Percentiles rank a stretch among this genome's conserved stretches.
phyloP scores from a whole-genome alignment of 129 eudicot species.

The Helianthus tuberosus region DNA sequence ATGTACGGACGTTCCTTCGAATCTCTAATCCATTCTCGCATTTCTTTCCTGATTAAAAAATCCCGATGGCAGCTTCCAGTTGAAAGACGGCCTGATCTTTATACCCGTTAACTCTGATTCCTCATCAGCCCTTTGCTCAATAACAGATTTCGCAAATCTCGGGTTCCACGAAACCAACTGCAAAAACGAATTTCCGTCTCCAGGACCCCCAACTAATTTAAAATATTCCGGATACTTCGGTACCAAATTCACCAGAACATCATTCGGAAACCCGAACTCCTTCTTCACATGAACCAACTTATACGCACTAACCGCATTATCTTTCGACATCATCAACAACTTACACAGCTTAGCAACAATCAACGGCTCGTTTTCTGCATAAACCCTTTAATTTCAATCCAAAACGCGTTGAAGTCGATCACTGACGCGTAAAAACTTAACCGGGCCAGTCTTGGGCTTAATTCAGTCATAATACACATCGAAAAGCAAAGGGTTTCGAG shows the following conservation, averaged over 20 bases:
- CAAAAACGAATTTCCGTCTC: slow-evolving; percentile 60
- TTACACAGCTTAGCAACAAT: slow-evolving; percentile 68
- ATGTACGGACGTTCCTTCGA: slow-evolving; percentile 85
- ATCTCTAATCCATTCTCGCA: slow-evolving; percentile 94
- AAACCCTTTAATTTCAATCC: slow-evolving; percentile 54
- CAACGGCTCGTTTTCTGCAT: slow-evolving; percentile 54
- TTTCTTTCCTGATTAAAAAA: slow-evolving; percentile 67
- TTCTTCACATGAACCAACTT: slow-evolving; percentile 75
- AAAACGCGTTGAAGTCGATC: slow-evolving; percentile 44
- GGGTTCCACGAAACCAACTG: slow-evolving; percentile 68
- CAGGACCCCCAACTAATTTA: slow-evolving; percentile 46
- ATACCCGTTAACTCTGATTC: slow-evolving; percentile 65
- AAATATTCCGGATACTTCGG: slow-evolving; percentile 62
- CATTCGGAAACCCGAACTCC: slow-evolving; percentile 85
- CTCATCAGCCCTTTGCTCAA: slow-evolving; percentile 65
- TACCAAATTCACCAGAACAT: slow-evolving; percentile 57
- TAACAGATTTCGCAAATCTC: slow-evolving; percentile 57
- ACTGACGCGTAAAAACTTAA: slow-evolving; percentile 53
- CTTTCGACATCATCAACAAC: slow-evolving; percentile 78
- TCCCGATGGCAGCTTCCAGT: slow-evolving; percentile 74
- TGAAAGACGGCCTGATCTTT: slow-evolving; percentile 59
- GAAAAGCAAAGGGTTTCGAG: slow-evolving; percentile 62
- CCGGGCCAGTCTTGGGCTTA: slow-evolving; percentile 62
- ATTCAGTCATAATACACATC: slow-evolving; percentile 65
- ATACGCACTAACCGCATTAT: slow-evolving; percentile 60